Percentiles rank a stretch among this genome's conserved stretches.
Conservation (phyloP, 805 yeast species). For the Metschnikowia cubensis region DNA sequence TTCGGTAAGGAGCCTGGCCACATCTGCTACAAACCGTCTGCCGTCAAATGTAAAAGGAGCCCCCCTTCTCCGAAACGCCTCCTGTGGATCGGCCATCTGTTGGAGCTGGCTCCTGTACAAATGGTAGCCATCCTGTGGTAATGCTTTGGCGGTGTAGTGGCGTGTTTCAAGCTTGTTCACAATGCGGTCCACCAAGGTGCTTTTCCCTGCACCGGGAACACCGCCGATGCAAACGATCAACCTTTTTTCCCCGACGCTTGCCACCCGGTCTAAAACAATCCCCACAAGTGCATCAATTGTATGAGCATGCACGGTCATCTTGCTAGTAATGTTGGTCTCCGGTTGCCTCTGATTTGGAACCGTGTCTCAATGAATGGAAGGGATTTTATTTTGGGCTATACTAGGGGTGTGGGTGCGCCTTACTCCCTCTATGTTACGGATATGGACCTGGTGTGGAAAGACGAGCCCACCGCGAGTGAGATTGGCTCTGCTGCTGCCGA, state of each 20-base stretch:
- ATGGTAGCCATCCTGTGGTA: constrained; percentile 43
- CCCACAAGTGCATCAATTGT: constrained; percentile 9
- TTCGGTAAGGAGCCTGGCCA: constrained; percentile 16
- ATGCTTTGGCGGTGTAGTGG: constrained; percentile 17
- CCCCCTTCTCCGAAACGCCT: constrained; percentile 67
- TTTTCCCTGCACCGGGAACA: constrained; percentile 82
- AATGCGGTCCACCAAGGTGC: constrained; percentile 55
- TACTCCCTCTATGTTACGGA: constrained; percentile 27
- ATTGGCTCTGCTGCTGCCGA: constrained; percentile 18
- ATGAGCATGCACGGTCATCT: constrained; percentile 11
- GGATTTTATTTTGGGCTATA: constrained; percentile 12
- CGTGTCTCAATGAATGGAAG: constrained; percentile 4
- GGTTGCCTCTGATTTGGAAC: constrained; percentile 10
- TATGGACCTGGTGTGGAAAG: constrained; percentile 26
- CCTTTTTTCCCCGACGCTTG: constrained; percentile 24
- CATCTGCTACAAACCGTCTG: constrained; percentile 24
- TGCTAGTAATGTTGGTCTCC: not conserved
- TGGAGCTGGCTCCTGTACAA: constrained; percentile 29
- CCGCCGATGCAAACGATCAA: constrained; percentile 63
- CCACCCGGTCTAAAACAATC: constrained; percentile 6
- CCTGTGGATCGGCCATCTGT: constrained; percentile 47
- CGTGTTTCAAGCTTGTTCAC: constrained; percentile 27
- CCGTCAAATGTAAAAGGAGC: constrained; percentile 86
- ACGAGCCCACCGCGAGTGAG: constrained; percentile 15
- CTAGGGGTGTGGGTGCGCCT: constrained; percentile 10